Conservation (phyloP, 371 early-diverging fungal species). For the Mucor velutinosus region DNA sequence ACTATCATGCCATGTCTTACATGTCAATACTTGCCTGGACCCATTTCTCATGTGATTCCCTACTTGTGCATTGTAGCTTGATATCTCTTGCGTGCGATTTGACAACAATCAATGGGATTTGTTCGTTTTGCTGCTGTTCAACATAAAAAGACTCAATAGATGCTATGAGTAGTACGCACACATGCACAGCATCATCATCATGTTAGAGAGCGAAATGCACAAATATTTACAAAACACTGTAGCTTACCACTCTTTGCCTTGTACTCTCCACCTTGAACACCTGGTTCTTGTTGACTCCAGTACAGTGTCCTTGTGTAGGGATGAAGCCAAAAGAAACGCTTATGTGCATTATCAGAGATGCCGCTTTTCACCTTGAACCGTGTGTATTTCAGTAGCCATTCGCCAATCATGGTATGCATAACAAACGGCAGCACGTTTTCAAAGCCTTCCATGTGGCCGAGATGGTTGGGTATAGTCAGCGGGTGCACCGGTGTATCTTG, state of each 20-base stretch:
- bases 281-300: slow-evolving; percentile 74
- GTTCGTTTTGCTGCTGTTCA: slow-evolving; percentile 29
- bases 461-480: neutral
- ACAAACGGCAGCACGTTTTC: slow-evolving; percentile 22
- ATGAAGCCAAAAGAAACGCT: slow-evolving; percentile 81
- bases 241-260: slow-evolving; percentile 52
- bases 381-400: slow-evolving; percentile 74
- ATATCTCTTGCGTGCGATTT: slow-evolving; percentile 58
- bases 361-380: slow-evolving; percentile 53
- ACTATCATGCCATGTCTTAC: neutral
- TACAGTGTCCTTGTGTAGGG: slow-evolving; percentile 80
- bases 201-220: neutral
- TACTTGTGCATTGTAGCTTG: slow-evolving; percentile 60
- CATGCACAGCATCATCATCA: neutral
- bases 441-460: neutral
- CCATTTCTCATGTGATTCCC: slow-evolving; percentile 68
- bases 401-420: slow-evolving; percentile 82
- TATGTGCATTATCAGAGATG: slow-evolving; percentile 65
- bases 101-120: slow-evolving; percentile 50
- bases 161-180: slow-evolving; percentile 6
- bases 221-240: neutral
- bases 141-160: slow-evolving; percentile 54
- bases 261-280: slow-evolving; percentile 44
- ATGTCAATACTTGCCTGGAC: slow-evolving; percentile 13
- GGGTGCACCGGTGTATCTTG: neutral